These are phyloP conservation scores for Suillus subaureus DNA, from an alignment of 768 basidiomycete genomes.

Conservation along the genomic window DNA sequence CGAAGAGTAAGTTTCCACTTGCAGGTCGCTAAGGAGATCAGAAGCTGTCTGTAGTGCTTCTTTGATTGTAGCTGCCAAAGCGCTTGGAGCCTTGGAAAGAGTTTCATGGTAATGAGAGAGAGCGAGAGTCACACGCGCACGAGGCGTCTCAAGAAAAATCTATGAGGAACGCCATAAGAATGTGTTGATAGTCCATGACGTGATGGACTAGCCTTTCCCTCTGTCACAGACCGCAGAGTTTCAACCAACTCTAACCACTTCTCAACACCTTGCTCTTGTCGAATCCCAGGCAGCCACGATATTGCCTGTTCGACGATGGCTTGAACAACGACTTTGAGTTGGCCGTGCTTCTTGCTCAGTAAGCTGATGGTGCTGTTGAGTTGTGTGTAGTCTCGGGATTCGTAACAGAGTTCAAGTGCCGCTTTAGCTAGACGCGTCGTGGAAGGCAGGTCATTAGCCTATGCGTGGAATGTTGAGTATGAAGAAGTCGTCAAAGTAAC, in stretches of 20 bases:
- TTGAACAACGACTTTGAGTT: constrained; percentile 87
- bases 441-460: constrained; percentile 94
- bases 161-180: constrained; percentile 33
- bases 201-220: constrained; percentile 82
- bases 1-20: constrained; percentile 98
- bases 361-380: constrained; percentile 69
- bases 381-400: constrained; percentile 66
- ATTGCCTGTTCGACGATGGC: constrained; percentile 89
- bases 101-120: constrained; percentile 86
- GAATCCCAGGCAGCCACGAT: constrained; percentile 79
- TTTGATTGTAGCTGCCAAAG: constrained; percentile 44
- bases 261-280: constrained; percentile 63
- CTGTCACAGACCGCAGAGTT: constrained; percentile 88
- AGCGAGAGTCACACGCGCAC: constrained; percentile 89
- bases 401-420: constrained; percentile 70
- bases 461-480: constrained; percentile 12
- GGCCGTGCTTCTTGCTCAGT: constrained; percentile 95
- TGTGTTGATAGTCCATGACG: constrained; percentile 4
- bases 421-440: constrained; percentile 84
- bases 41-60: constrained; percentile 84
- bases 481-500: background rate
- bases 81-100: constrained; percentile 49
- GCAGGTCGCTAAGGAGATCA: constrained; percentile 90
- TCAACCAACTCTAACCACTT: constrained; percentile 88
- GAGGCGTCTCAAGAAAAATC: constrained; percentile 96